Base-by-base conservation (phyloP, 768 basidiomycete genomes). In the Sporobolomyces pararoseus region DNA sequence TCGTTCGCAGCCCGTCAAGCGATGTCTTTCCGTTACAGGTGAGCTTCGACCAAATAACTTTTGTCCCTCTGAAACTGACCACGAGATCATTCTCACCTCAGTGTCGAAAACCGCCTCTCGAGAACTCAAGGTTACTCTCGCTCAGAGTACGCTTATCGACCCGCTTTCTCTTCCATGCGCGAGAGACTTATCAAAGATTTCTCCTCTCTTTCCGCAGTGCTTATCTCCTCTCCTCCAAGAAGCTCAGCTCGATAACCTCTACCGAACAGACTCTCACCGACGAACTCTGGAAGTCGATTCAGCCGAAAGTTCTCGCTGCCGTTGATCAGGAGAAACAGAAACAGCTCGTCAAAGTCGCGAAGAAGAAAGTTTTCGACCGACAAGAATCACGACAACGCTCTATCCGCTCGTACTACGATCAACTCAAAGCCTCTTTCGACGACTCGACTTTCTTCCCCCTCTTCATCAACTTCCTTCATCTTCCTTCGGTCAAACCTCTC, bases 401-500 rank as follows among this genome's bases (percentile, higher is more conserved):
- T n/a, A n/a, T n/a, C n/a, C n/a, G n/a, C n/a, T n/a, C n/a, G 53
- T 34, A 31, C 23, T 68, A 68, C 67, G 34, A 55, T 35, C 21
- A 13, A 21, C 42, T 63, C 21, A 49, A 57, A n/a, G 4, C 10
- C 3, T 1, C 7, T 17, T 12, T n/a, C 23, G 52, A 27, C 1
- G 44, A 21, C 0, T 32, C 52, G 32, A 6, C n/a, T 29, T 29
- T 39, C 23, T 51, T 63, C 23, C 70, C 70, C 1, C 65, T 71
- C 51, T 67, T 71, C 44, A 35, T 31, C 42, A 50, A 71, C 29
- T 71, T 66, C 35, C 54, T 71, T 37, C 12, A 52, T 29, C 46
- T 71, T 5, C 32, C 61, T 3, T 46, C 50, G 9, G 51, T 67
- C 51, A 37, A 32, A 23, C 14, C 37, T 7, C 62, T 71, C 25